phyloP scores from a whole-genome alignment of 768 basidiomycete genomes.

The Tricholoma hemisulphureum region DNA sequence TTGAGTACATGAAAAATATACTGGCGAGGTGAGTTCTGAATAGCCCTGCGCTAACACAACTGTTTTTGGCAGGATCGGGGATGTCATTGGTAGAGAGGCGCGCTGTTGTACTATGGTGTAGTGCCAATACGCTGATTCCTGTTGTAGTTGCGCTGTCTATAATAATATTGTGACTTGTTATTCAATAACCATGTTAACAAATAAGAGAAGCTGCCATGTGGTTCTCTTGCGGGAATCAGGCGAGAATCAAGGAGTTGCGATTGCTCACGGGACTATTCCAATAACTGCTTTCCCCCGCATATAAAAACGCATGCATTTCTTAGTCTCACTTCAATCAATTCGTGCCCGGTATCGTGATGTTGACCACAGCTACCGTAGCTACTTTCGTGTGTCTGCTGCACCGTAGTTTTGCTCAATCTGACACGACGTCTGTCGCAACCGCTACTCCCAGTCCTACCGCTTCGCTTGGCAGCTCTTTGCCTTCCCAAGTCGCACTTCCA shows the following conservation, averaged over 20 bases:
- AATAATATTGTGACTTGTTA: too few species aligned
- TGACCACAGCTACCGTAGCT: constrained; percentile 16
- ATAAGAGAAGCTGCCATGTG: too few species aligned
- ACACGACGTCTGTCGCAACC: constrained; percentile 45
- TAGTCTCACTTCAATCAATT: too few species aligned
- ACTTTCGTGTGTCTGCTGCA: constrained; percentile 16
- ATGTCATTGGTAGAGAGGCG: neutral
- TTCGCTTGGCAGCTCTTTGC: constrained; percentile 49
- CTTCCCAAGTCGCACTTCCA: constrained; percentile 63
- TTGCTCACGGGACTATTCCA: too few species aligned
- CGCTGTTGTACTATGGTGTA: neutral
- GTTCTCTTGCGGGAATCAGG: too few species aligned
- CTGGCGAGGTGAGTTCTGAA: neutral
- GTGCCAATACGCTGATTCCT: too few species aligned
- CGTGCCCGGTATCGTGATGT: constrained; percentile 16
- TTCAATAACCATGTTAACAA: too few species aligned
- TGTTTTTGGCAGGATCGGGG: neutral
- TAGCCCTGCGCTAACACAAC: neutral
- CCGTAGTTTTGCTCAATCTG: constrained; percentile 17
- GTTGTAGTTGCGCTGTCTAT: too few species aligned
- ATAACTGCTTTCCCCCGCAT: too few species aligned
- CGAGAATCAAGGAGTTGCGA: too few species aligned
- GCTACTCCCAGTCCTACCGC: constrained; percentile 64
- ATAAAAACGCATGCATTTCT: too few species aligned
- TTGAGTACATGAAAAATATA: constrained; percentile 15